phyloP scores from a whole-genome alignment of 441 rosid genomes.

The Croton setiger region DNA sequence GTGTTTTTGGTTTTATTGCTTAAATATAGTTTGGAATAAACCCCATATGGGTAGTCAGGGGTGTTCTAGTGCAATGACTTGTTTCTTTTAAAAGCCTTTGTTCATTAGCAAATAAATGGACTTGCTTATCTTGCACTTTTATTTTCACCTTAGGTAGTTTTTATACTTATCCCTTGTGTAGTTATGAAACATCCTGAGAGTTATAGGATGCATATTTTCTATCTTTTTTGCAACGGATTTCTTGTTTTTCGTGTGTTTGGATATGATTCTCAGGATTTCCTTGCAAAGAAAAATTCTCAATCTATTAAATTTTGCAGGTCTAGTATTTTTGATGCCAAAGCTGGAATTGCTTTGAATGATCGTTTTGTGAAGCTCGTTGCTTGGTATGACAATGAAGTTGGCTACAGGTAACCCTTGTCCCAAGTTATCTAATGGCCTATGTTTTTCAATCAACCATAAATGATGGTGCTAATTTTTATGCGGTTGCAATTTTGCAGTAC shows the following conservation, averaged over 20 bases:
- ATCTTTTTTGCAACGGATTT: neutral
- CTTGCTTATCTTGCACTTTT: neutral
- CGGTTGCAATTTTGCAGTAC: conserved; percentile 35
- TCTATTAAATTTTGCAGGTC: conserved; percentile 31
- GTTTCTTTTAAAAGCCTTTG: neutral
- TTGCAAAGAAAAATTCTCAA: no score
- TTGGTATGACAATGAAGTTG: conserved; percentile 59
- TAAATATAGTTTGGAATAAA: neutral
- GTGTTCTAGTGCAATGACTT: neutral
- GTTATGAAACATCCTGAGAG: neutral
- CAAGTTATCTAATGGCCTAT: no score
- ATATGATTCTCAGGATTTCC: neutral
- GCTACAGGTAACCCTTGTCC: conserved; percentile 43
- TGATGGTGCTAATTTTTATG: neutral
- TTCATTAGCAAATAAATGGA: neutral
- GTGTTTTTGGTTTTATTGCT: neutral
- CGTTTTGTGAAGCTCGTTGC: conserved; percentile 46
- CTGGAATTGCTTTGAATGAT: conserved; percentile 54
- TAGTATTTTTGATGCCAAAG: conserved; percentile 62
- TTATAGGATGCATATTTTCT: neutral
- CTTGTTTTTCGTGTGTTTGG: neutral
- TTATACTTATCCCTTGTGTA: no score
- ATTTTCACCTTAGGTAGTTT: neutral
- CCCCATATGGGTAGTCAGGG: neutral
- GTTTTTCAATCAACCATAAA: neutral